phyloP scores from a whole-genome alignment of 345 rosid genomes.

The Eucalyptus cloeziana region DNA sequence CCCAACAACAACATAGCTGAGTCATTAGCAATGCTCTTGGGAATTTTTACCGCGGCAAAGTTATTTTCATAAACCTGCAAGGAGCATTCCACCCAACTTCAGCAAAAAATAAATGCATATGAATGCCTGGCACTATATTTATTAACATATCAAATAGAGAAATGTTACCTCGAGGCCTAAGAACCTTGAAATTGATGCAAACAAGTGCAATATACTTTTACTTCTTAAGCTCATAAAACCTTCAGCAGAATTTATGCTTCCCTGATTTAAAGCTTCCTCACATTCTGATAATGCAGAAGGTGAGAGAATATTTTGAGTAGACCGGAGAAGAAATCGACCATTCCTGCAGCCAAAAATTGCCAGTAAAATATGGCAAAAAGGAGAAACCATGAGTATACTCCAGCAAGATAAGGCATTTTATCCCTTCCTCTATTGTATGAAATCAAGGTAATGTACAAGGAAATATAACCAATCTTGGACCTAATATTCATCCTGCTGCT shows the following conservation, averaged over 20 bases:
- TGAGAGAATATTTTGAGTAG: conserved; percentile 54
- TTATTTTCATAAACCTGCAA: conserved; percentile 85
- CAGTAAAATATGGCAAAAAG: neutral
- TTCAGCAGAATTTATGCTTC: conserved; percentile 64
- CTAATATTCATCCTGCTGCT: neutral
- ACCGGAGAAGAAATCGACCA: conserved; percentile 76
- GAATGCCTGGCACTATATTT: neutral
- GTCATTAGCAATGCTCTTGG: conserved; percentile 51
- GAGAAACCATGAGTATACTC: neutral
- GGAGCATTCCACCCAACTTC: neutral
- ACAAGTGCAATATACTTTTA: conserved; percentile 78
- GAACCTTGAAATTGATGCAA: conserved; percentile 83
- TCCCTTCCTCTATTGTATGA: neutral
- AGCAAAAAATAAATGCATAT: neutral
- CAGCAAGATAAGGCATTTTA: neutral
- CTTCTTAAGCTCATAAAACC: conserved; percentile 76
- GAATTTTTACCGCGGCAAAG: conserved; percentile 55
- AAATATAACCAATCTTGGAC: neutral
- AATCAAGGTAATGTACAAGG: neutral
- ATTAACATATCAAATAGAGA: neutral
- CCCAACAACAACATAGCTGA: conserved; percentile 67
- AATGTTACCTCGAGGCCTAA: conserved; percentile 84
- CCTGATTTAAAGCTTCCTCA: conserved; percentile 95
- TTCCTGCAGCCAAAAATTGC: conserved; percentile 42
- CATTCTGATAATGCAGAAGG: conserved; percentile 47